phyloP scores from a whole-genome alignment of 805 yeast species.

The Huiozyma sinensis region DNA sequence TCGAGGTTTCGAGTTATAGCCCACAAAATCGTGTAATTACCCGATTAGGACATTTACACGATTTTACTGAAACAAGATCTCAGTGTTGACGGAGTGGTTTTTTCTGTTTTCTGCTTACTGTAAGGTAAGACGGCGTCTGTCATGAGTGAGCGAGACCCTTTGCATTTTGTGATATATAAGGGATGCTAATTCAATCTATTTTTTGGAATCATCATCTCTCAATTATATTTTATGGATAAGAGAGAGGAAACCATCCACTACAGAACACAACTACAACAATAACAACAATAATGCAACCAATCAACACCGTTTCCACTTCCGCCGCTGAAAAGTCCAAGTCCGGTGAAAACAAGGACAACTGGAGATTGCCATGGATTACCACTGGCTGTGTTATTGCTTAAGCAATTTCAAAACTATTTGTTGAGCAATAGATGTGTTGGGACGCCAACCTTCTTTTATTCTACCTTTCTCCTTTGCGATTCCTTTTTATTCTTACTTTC shows the following conservation, averaged over 20 bases:
- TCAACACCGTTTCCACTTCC: constrained; percentile 11
- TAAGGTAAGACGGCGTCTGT: not conserved
- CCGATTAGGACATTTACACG: constrained; percentile 13
- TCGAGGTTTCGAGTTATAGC: too few species aligned
- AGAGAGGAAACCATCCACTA: not conserved
- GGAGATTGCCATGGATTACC: constrained; percentile 2
- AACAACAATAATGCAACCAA: constrained; percentile 18
- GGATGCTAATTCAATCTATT: not conserved
- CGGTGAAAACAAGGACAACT: constrained; percentile 21
- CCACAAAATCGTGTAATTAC: constrained; percentile 6
- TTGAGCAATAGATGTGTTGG: too few species aligned
- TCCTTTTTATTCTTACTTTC: too few species aligned
- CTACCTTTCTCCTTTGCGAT: too few species aligned
- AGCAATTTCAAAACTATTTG: not conserved
- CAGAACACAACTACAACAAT: not conserved
- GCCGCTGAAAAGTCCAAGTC: constrained; percentile 19
- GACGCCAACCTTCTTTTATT: too few species aligned
- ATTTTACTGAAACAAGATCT: not conserved
- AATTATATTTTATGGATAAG: not conserved
- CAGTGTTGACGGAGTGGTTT: not conserved
- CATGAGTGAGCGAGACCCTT: not conserved
- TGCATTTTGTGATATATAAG: not conserved
- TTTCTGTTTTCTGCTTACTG: not conserved
- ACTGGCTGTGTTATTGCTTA: constrained; percentile 21
- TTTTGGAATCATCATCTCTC: not conserved